Evolutionary conservation across 805 yeast species (phyloP).

Genomic region (Kodamaea jinghongensis): DNA sequence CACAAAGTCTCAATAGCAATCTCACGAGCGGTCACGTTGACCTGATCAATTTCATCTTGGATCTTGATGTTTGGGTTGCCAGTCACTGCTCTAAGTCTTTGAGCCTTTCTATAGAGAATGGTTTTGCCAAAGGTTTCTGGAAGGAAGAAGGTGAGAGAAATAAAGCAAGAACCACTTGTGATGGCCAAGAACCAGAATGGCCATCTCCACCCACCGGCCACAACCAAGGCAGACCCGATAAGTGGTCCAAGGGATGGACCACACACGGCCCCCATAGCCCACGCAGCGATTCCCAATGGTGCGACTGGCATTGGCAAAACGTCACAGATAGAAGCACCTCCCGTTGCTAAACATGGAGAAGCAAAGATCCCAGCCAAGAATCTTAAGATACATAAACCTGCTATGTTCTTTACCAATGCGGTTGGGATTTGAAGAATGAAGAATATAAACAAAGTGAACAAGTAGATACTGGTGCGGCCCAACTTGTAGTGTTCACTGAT

Average conservation of each 20-base stretch:
- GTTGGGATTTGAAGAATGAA: slow-evolving; percentile 52
- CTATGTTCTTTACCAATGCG: slow-evolving; percentile 49
- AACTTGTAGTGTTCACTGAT: slow-evolving; percentile 51
- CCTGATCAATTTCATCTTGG: slow-evolving; percentile 35
- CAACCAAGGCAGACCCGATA: slow-evolving; percentile 39
- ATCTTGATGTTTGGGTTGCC: slow-evolving; percentile 44
- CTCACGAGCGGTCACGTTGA: slow-evolving; percentile 17
- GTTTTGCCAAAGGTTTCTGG: slow-evolving; percentile 50
- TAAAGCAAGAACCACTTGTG: slow-evolving; percentile 34
- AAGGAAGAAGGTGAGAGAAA: slow-evolving; percentile 32
- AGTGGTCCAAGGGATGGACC: slow-evolving; percentile 61
- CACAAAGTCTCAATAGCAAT: slow-evolving; percentile 31
- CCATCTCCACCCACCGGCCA: slow-evolving; percentile 51
- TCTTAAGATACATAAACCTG: slow-evolving; percentile 47
- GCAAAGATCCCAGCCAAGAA: slow-evolving; percentile 54
- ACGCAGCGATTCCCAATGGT: slow-evolving; percentile 47
- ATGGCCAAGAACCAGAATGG: slow-evolving; percentile 50
- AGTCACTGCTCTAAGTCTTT: slow-evolving; percentile 45
- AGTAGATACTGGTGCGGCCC: slow-evolving; percentile 52
- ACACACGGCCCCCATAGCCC: slow-evolving; percentile 52
- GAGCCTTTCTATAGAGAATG: slow-evolving; percentile 46
- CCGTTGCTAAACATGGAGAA: slow-evolving; percentile 50
- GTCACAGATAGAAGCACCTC: slow-evolving; percentile 57
- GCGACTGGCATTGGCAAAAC: slow-evolving; percentile 38
- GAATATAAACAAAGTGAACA: slow-evolving; percentile 45